Evolutionary conservation across 2,329 filamentous ascomycete genomes (phyloP).

Genomic region (Xylaria sp.): DNA sequence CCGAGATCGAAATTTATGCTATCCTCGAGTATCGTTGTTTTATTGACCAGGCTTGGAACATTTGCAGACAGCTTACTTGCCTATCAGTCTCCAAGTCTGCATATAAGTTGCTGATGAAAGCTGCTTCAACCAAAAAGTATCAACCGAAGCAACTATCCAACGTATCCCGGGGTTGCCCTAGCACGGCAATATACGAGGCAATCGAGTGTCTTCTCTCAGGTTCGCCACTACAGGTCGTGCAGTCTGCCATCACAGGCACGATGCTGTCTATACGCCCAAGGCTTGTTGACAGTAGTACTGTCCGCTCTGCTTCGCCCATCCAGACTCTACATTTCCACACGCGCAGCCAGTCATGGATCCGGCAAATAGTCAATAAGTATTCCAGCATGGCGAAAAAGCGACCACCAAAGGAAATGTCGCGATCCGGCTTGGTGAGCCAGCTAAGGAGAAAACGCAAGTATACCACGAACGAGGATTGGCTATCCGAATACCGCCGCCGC

Average conservation of each 20-base stretch:
- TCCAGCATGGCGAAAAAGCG: not conserved
- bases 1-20: constrained; percentile 21
- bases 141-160: constrained; percentile 3
- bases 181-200: constrained; percentile 17
- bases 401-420: not conserved
- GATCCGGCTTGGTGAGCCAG: not conserved
- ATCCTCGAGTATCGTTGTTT: constrained; percentile 24
- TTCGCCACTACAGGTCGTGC: constrained; percentile 10
- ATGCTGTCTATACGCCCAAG: constrained; percentile 2
- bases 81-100: constrained; percentile 15
- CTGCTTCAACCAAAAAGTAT: not conserved
- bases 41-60: constrained; percentile 14
- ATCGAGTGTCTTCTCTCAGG: constrained; percentile 21
- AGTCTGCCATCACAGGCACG: constrained; percentile 11
- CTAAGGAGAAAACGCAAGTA: not conserved
- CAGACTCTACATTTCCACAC: not conserved
- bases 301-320: not conserved
- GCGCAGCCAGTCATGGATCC: not conserved
- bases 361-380: not conserved
- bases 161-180: constrained; percentile 6
- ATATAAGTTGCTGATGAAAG: not conserved
- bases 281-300: too few relatives aligned
- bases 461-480: not conserved
- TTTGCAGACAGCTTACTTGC: constrained; percentile 18
- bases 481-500: constrained; percentile 9